Base-by-base conservation (phyloP, 1,139 yeast genomes). In the Casaregolazyma lundiana region DNA sequence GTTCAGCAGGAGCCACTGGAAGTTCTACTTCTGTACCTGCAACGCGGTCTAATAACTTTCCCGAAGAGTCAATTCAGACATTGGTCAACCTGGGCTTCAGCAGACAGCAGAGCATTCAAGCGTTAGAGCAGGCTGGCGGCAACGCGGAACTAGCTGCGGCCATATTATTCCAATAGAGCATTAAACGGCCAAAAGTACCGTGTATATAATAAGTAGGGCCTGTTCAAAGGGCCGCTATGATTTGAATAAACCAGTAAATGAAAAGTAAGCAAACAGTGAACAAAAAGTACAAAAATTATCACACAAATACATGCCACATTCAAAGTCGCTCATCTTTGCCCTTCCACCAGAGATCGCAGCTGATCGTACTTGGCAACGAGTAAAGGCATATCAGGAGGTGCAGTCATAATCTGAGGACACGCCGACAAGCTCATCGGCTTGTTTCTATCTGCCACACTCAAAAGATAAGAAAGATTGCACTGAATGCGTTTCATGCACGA, bases 71-170 rank as follows among this genome's bases (percentile, higher is more conserved):
- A 26, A 70, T 85, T 2, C 66, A 71, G 20, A 79, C 76, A 46
- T 69, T 90, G 39, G 72, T 78, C 44, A 76, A 75, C 13, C 68
- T 90, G 50, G 97, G 97, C 0, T 89, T 89, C 57, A 64, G 82
- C 1, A 70, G 80, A 53, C 63, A 67, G 4, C 82, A 84, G 54
- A 94, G 83, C 0, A 64, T 81, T 2, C 61, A 67, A 11, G 96
- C 97, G 0, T 69, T 90, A 46, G 69, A 72, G 38, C 75, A 72
- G 47, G 77, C 95, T 1, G 71, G 74, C 24, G 96, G 96, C 2
- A 84, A 89, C 59, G 78, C 84, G 0, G 97, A 90, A 45, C 58
- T 81, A 55, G 97, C 97, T 0, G 97, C 96, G 0, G 80, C 95
- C 0, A 59, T 84, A 38, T 68, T 88, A 45, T 86, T 87, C 51